phyloP scores from a whole-genome alignment of 208 protist species.

The Acanthamoeba sp. region DNA sequence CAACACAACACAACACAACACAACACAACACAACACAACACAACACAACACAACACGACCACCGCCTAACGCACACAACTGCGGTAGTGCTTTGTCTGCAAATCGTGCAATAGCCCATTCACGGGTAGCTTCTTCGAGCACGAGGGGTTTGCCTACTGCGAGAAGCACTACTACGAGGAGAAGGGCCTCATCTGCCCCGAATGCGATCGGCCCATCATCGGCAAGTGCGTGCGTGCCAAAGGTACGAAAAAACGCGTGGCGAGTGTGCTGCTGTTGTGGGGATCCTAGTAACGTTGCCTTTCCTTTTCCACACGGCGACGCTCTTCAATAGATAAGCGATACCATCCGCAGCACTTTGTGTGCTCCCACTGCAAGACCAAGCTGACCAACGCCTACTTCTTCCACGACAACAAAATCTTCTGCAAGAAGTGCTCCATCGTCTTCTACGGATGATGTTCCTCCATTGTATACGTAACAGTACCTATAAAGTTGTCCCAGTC shows the following conservation, averaged over 20 bases:
- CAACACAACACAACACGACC: too few relatives aligned
- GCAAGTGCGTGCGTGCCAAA: slow-evolving; percentile 69
- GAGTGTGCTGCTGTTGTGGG: too few relatives aligned
- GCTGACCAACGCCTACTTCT: slow-evolving; percentile 56
- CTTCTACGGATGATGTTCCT: slow-evolving; percentile 49
- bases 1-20: too few relatives aligned
- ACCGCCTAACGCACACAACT: slow-evolving; percentile 37
- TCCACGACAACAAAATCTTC: slow-evolving; percentile 69
- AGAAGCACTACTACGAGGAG: slow-evolving; percentile 70
- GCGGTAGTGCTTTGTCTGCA: slow-evolving; percentile 52
- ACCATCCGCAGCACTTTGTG: slow-evolving; percentile 68
- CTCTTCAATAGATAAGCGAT: slow-evolving; percentile 21
- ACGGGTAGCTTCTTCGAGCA: slow-evolving; percentile 70
- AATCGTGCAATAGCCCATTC: slow-evolving; percentile 53
- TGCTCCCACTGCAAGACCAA: slow-evolving; percentile 69
- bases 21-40: too few relatives aligned
- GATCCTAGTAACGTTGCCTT: too few relatives aligned
- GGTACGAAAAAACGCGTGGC: too few relatives aligned
- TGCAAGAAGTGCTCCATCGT: slow-evolving; percentile 71
- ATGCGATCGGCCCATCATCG: slow-evolving; percentile 69
- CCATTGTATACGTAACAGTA: too few relatives aligned
- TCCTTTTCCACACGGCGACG: not conserved
- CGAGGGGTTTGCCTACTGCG: slow-evolving; percentile 67
- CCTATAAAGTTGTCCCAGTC: too few relatives aligned
- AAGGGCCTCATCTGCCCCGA: slow-evolving; percentile 62